Evolutionary conservation across 306 rosid genomes (phyloP), one percentile per base, ranked within the genome.

Genomic region (Prunus armeniaca): DNA sequence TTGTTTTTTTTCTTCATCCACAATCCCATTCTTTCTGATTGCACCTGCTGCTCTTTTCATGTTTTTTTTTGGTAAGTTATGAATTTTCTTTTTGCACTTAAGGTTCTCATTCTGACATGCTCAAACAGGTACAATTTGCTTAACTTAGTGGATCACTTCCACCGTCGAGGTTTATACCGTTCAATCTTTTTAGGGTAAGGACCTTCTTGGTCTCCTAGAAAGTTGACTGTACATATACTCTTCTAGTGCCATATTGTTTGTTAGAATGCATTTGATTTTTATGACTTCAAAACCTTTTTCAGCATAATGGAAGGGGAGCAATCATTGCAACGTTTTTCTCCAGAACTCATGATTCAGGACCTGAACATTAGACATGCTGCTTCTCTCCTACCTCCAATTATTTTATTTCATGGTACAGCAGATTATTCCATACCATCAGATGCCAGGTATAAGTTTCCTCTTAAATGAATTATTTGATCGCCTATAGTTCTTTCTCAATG

Each of bases 221-320:
- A 61, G 72, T 67, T 62, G 67, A 41, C 69, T 25, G 9, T 47
- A 41, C 57, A 46, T 61, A 41, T 13, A 69, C 52, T 69, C 49
- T n/a, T 38, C 20, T 56, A 51, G 41, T 77, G 51, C 75, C 38
- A 52, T 30, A 74, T 45, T 78, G 14, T 65, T 51, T 84, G 13
- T 43, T 73, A 20, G 43, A 72, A 24, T 80, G 71, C 46, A 65
- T 72, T 71, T 15, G 66, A 72, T 41, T 72, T 82, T 79, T 57
- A 60, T 73, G 14, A 38, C 62, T 81, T 81, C 41, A 8, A 75
- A 67, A 62, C 81, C 46, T 81, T n/a, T 67, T 80, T 43, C 89
- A 94, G 98, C 80, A 94, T 94, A 86, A 90, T 94, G 97, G 98
- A 94, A 90, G 98, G 96, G 76, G 97, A 91, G 78, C 85, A 91